Percentiles rank a stretch among this genome's conserved stretches.
phyloP scores from a whole-genome alignment of 192 early-diverging fungal species.

The Geranomyces variabilis region DNA sequence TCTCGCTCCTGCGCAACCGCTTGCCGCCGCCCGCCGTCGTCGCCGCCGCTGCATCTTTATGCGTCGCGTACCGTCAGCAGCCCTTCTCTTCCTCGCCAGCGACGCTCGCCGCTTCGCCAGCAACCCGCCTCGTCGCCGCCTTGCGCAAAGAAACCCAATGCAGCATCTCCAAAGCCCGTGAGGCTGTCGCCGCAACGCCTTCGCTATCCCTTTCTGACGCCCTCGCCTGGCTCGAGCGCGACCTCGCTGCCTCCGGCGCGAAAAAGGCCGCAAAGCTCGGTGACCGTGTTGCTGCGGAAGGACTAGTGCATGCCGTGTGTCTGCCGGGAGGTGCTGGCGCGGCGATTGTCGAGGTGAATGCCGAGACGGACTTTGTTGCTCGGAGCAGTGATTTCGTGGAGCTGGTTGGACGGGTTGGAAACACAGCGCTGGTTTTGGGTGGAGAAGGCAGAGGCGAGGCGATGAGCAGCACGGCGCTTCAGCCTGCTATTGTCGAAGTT shows the following conservation, averaged over 20 bases:
- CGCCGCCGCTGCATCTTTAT: too few relatives aligned
- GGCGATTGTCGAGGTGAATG: slow-evolving; percentile 69
- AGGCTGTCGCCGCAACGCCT: slow-evolving; percentile 65
- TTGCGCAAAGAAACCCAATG: slow-evolving; percentile 81
- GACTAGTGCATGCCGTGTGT: slow-evolving; percentile 70
- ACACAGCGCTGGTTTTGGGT: slow-evolving; percentile 4
- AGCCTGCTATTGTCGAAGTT: neutral
- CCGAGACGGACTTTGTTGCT: slow-evolving; percentile 97
- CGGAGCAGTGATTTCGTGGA: slow-evolving; percentile 77
- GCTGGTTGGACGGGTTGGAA: slow-evolving; percentile 51
- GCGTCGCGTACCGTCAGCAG: too few relatives aligned
- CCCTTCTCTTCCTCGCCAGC: too few relatives aligned
- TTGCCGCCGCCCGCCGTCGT: too few relatives aligned
- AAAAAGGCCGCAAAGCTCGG: slow-evolving; percentile 85
- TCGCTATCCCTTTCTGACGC: slow-evolving; percentile 77
- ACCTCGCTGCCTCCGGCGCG: slow-evolving; percentile 67
- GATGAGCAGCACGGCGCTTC: neutral
- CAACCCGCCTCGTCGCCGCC: slow-evolving; percentile 52
- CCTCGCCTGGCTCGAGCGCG: slow-evolving; percentile 78
- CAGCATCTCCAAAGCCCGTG: slow-evolving; percentile 82
- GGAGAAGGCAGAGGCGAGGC: neutral
- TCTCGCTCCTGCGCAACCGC: too few relatives aligned
- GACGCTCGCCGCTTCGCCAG: slow-evolving; percentile 9
- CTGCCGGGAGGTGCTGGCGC: slow-evolving; percentile 45
- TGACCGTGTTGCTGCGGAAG: slow-evolving; percentile 76